These are phyloP conservation scores for Elsinoe batatas DNA, from an alignment of 2,329 filamentous ascomycete species.

Conservation along the genomic window DNA sequence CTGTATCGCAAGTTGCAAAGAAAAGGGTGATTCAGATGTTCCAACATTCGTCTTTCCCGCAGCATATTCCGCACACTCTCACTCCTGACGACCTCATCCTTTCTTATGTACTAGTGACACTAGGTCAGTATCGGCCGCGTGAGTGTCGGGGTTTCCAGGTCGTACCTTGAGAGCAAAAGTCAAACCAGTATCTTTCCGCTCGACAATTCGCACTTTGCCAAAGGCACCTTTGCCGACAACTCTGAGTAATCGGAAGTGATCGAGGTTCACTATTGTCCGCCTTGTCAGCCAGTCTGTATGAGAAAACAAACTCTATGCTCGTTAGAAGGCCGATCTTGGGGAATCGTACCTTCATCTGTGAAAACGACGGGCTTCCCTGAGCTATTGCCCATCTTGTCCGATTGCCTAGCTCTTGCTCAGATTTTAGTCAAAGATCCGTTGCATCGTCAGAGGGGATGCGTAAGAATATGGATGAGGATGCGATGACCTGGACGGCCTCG, in stretches of 20 bases:
- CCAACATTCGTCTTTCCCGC: conserved; percentile 91
- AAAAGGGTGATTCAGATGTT: conserved; percentile 95
- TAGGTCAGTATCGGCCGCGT: conserved; percentile 24
- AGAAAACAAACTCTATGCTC: not conserved
- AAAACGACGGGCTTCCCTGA: conserved; percentile 89
- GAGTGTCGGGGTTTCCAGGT: conserved; percentile 96
- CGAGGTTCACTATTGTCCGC: conserved; percentile 66
- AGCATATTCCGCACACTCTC: conserved; percentile 98
- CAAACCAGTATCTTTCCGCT: conserved; percentile 87
- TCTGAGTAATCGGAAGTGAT: conserved; percentile 88
- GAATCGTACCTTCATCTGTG: conserved; percentile 72
- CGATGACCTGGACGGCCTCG: conserved; percentile 10
- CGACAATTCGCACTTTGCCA: conserved; percentile 96
- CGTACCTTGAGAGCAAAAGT: conserved; percentile 90
- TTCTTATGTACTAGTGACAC: conserved; percentile 17
- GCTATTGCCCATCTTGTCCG: conserved; percentile 70
- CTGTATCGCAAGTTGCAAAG: conserved; percentile 97
- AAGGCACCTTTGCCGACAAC: conserved; percentile 97
- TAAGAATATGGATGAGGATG: not conserved
- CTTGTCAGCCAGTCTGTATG: not conserved
- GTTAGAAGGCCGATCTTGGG: not conserved
- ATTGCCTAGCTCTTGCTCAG: conserved; percentile 10
- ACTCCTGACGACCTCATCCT: conserved; percentile 71
- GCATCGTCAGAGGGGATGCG: not conserved
- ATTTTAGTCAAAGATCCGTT: not conserved